These are phyloP conservation scores for Thalassiosira hispida DNA, from an alignment of 352 stramenopile genomes.

Conservation along the genomic window DNA sequence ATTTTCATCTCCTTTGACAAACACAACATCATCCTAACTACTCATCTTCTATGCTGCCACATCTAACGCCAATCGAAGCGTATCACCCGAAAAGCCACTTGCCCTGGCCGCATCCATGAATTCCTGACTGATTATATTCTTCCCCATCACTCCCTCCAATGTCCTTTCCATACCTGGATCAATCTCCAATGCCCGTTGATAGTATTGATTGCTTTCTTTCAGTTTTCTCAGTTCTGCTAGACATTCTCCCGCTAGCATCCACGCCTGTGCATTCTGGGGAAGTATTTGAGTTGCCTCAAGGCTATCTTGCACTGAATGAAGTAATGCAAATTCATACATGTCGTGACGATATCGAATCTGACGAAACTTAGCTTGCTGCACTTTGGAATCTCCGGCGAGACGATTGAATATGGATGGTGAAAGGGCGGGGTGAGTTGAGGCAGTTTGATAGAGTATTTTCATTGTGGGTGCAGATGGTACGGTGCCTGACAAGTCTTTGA, in stretches of 20 bases:
- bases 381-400: constrained; percentile 48
- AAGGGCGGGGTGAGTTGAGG: constrained; percentile 36
- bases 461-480: constrained; percentile 54
- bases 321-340: constrained; percentile 78
- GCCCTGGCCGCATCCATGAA: constrained; percentile 59
- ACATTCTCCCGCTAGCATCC: constrained; percentile 65
- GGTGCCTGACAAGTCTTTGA: constrained; percentile 57
- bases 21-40: neutral
- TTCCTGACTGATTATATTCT: constrained; percentile 60
- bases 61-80: constrained; percentile 74
- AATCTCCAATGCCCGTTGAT: constrained; percentile 66
- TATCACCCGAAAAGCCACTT: constrained; percentile 67
- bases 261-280: constrained; percentile 56
- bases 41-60: constrained; percentile 44
- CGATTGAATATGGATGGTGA: constrained; percentile 56
- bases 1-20: too few relatives aligned
- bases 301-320: constrained; percentile 73
- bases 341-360: constrained; percentile 76
- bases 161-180: constrained; percentile 53
- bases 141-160: constrained; percentile 57
- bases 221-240: constrained; percentile 73
- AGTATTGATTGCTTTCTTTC: constrained; percentile 72
- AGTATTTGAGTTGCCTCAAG: constrained; percentile 72
- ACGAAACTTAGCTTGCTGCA: constrained; percentile 63
- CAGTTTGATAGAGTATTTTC: constrained; percentile 59